Evolutionary conservation across 805 yeast genomes (phyloP), one percentile per base, ranked within the genome.

Genomic region (Clavispora phyllophila): DNA sequence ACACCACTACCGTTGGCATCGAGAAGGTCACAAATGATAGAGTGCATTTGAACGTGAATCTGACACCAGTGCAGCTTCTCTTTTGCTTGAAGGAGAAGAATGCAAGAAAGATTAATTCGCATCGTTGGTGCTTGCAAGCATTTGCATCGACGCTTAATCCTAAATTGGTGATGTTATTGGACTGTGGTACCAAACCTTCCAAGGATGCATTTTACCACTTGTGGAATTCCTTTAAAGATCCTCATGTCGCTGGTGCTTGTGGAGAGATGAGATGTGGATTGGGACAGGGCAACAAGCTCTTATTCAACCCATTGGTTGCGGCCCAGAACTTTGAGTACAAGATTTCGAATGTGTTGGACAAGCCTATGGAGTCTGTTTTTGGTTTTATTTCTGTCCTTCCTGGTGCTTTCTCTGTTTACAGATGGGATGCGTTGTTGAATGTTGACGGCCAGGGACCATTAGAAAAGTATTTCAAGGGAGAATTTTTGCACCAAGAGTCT

Each of bases 271-370:
- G 81, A 50, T 95, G 93, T 0, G 81, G 84, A 62, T 67, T 90
- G 41, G 97, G 98, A 2, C 70, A 68, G 36, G 63, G 66, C 13
- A 46, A 45, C 22, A 55, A 55, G 20, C 57, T 73, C 28, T 66
- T 91, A 35, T 50, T 82, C 13, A 91, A 91, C 58, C 98, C 99
- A 8, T 65, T 91, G 43, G 91, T 91, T 9, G 96, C 98, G 3
- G 95, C 97, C 0, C 98, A 93, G 62, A 91, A 91, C 63, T 91
- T 93, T 62, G 99, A 91, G 61, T 93, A 93, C 63, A 93, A 93
- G 63, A 90, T 89, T 71, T 88, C 96, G 5, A 93, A 91, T 61
- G 87, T 91, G 48, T 71, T 91, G 46, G 98, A 93, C 68, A 91
- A 93, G 63, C 97, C 99, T 0, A 84, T 89, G 75, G 99, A 91